A percentile compares a stretch with the other conserved stretches of the same genome.
Evolutionary conservation across 495 filamentous ascomycete genomes (phyloP).

Genomic region (Monascus purpureus): DNA sequence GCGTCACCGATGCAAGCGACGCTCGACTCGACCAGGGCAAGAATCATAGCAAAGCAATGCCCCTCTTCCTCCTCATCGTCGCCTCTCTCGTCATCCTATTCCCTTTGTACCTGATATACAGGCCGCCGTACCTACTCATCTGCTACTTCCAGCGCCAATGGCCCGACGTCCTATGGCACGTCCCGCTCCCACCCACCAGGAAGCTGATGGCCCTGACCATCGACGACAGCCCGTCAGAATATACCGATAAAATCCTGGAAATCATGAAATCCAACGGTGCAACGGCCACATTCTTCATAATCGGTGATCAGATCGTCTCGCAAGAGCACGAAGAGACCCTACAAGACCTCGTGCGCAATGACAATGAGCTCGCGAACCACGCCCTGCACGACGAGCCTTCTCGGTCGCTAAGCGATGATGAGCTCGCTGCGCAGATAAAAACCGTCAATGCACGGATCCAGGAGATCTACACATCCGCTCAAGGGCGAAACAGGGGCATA

Average conservation of each 20-base stretch:
- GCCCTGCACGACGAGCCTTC: constrained; percentile 73
- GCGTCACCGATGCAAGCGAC: too few species aligned
- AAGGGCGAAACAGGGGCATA: constrained; percentile 4
- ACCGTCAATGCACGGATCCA: constrained; percentile 34
- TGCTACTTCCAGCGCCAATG: constrained; percentile 51
- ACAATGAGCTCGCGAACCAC: constrained; percentile 71
- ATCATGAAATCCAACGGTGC: constrained; percentile 42
- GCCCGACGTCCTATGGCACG: constrained; percentile 64
- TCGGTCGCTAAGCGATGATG: constrained; percentile 22
- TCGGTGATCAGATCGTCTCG: constrained; percentile 52
- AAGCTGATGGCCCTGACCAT: constrained; percentile 68
- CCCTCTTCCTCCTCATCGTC: too few species aligned
- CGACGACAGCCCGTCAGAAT: constrained; percentile 65
- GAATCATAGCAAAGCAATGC: too few species aligned
- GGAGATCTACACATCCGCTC: constrained; percentile 35
- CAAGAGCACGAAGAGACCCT: constrained; percentile 42
- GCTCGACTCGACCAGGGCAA: too few species aligned
- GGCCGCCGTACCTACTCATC: constrained; percentile 55
- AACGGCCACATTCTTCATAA: constrained; percentile 65
- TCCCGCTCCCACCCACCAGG: constrained; percentile 25
- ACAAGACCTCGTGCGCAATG: constrained; percentile 42
- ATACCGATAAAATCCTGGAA: constrained; percentile 57
- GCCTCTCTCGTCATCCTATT: too few species aligned
- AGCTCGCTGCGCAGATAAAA: constrained; percentile 24
- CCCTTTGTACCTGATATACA: constrained; percentile 45